Evolutionary conservation across 352 stramenopile genomes (phyloP), one percentile per base, ranked within the genome.

Genomic region (Pythium sukuiense): DNA sequence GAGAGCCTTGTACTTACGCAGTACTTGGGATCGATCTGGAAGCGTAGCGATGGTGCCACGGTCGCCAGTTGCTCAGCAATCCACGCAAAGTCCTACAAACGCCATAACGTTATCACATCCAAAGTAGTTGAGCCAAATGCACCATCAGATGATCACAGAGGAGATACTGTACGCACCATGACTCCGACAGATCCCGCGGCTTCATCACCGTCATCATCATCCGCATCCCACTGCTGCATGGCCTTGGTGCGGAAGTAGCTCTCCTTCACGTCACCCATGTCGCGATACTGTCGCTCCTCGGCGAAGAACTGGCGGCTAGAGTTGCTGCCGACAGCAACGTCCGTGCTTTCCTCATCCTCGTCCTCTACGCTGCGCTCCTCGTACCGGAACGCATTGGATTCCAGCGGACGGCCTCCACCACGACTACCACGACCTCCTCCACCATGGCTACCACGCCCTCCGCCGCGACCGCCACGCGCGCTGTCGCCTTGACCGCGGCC

Each of bases 361-460:
- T 72, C 65, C 2, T 79, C 65, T 33, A 74, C 29, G 0, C 73
- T 65, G 41, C 63, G 67, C 33, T 82, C 72, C 39, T 70, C 71
- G 63, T 87, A 94, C 24, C 86, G 86, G 63, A 76, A 90, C 26
- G 79, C 86, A 71, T 94, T 92, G 27, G 83, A 92, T 33, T 74
- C 73, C 8, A 94, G 81, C 53, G 69, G 59, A 26, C 71, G 62
- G 20, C 61, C 45, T 16, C 66, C 65, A 57, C 60, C 18, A 9
- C 46, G 32, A n/a, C 46, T 48, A 45, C 62, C 55, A 32, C 56
- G 48, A 7, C 67, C 63, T 2, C 69, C 55, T 20, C 27, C 35
- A 3, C 65, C 65, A 41, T 69, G 61, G 32, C 76, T 67, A 48
- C 46, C 37, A 1, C 24, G 16, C 1, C 8, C 41, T 18, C 55